A percentile compares a stretch with the other conserved stretches of the same genome.
phyloP scores from a whole-genome alignment of 2,329 filamentous ascomycete genomes.

The Fusarium sp. region DNA sequence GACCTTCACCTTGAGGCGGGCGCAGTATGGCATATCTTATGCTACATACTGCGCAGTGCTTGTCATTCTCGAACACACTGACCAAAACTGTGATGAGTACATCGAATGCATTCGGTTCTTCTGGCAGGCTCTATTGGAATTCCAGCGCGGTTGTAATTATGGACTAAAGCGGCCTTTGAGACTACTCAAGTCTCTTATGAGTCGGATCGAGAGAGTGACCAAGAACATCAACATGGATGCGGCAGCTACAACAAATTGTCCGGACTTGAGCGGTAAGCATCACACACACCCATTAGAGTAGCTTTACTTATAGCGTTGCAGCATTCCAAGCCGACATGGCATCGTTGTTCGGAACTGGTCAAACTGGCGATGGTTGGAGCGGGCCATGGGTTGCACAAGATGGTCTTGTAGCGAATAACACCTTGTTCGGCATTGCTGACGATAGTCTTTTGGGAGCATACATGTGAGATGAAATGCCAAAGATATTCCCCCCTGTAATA shows the following conservation, averaged over 20 bases:
- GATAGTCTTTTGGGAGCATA: neutral
- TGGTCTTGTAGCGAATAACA: neutral
- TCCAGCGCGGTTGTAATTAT: neutral
- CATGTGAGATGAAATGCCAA: neutral
- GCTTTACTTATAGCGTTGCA: neutral
- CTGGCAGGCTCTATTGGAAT: neutral
- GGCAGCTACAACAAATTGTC: neutral
- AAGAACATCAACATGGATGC: slow-evolving; percentile 6
- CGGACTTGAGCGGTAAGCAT: neutral
- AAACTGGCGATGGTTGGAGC: neutral
- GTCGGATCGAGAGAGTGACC: neutral
- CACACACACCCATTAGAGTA: too few relatives aligned
- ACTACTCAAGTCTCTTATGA: neutral
- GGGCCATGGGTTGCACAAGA: neutral
- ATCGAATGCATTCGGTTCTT: slow-evolving; percentile 1
- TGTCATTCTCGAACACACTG: neutral
- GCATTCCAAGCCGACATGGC: slow-evolving; percentile 1
- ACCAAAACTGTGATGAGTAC: neutral
- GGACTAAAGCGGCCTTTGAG: neutral
- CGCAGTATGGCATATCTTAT: slow-evolving; percentile 67
- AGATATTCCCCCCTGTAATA: neutral
- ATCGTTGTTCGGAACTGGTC: neutral
- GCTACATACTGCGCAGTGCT: slow-evolving; percentile 56
- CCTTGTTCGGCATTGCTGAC: slow-evolving; percentile 1
- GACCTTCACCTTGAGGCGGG: slow-evolving; percentile 57